Evolutionary conservation across 495 filamentous ascomycete genomes (phyloP).

Genomic region (Aeminium ludgeri): DNA sequence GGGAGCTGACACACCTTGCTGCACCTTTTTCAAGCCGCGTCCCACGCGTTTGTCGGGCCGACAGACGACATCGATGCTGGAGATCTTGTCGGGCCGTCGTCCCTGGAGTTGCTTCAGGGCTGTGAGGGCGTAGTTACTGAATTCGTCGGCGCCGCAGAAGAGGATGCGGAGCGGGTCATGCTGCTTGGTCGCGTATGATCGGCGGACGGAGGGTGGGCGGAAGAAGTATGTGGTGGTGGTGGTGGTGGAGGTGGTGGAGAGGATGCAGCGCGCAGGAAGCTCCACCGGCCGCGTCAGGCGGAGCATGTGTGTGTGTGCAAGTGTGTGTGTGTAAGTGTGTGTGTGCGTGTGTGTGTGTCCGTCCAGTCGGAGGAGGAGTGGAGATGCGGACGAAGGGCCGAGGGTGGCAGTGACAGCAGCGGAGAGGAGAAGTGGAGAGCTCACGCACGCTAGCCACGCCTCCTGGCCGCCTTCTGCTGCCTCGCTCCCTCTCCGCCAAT

Average conservation of each 20-base stretch:
- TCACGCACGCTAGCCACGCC: too few relatives aligned
- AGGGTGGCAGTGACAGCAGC: too few relatives aligned
- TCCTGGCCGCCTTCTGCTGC: too few relatives aligned
- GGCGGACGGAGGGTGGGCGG: not conserved
- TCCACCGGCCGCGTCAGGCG: not conserved
- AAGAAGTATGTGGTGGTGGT: not conserved
- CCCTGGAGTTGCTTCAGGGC: conserved; percentile 47
- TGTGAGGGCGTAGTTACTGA: conserved; percentile 64
- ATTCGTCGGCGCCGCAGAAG: conserved; percentile 88
- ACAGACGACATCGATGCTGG: conserved; percentile 77
- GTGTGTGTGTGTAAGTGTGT: too few relatives aligned
- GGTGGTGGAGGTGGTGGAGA: not conserved
- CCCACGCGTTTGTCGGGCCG: conserved; percentile 59
- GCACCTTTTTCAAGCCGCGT: conserved; percentile 51
- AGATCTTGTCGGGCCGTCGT: conserved; percentile 34
- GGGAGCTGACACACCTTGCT: conserved; percentile 51
- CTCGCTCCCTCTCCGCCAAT: too few relatives aligned
- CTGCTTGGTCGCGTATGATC: conserved; percentile 20
- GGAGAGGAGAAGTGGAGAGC: too few relatives aligned
- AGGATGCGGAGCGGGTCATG: conserved; percentile 66
- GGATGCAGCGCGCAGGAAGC: not conserved
- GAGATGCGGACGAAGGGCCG: too few relatives aligned
- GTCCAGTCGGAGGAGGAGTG: too few relatives aligned
- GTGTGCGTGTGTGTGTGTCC: too few relatives aligned
- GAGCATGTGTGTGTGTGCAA: not conserved